Percentiles rank a stretch among this genome's conserved stretches.
phyloP scores from a whole-genome alignment of 2,329 filamentous ascomycete genomes.

The Cordyceps fumosorosea region DNA sequence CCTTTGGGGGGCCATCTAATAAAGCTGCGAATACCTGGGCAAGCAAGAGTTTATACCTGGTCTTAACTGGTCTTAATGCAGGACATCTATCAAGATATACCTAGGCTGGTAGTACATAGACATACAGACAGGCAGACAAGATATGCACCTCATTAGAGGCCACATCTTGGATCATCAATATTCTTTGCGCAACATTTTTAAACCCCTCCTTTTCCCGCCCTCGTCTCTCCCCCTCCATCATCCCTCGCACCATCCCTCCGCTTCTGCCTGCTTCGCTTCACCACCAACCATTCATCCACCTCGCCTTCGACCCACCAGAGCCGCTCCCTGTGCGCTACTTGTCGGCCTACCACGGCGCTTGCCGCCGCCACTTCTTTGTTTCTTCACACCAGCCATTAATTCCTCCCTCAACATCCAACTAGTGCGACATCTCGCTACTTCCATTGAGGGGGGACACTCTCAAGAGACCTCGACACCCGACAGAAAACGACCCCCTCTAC shows the following conservation, averaged over 20 bases:
- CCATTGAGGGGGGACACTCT: not conserved
- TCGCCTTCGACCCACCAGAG: not conserved
- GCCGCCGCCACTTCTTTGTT: slow-evolving; percentile 4
- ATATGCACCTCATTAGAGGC: not conserved
- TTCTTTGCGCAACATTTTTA: not conserved
- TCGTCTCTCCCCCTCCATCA: not conserved
- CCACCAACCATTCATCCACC: not conserved
- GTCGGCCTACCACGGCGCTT: slow-evolving; percentile 9
- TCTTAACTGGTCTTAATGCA: too few relatives aligned
- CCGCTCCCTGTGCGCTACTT: slow-evolving; percentile 4
- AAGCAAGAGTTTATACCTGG: too few relatives aligned
- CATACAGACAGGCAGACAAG: not conserved
- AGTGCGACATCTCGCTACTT: not conserved
- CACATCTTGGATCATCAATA: not conserved
- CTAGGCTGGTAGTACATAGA: too few relatives aligned
- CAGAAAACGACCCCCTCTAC: not conserved
- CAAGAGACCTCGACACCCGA: not conserved
- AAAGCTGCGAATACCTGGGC: too few relatives aligned
- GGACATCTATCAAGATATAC: too few relatives aligned
- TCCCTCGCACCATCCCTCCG: not conserved
- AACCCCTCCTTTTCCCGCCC: not conserved
- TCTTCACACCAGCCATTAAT: not conserved
- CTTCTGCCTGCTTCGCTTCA: not conserved
- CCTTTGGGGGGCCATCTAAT: too few relatives aligned
- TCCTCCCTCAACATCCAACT: not conserved